A percentile compares a stretch with the other conserved stretches of the same genome.
phyloP scores from a whole-genome alignment of 2,329 filamentous ascomycete genomes.

The Sporothrix globosa region DNA sequence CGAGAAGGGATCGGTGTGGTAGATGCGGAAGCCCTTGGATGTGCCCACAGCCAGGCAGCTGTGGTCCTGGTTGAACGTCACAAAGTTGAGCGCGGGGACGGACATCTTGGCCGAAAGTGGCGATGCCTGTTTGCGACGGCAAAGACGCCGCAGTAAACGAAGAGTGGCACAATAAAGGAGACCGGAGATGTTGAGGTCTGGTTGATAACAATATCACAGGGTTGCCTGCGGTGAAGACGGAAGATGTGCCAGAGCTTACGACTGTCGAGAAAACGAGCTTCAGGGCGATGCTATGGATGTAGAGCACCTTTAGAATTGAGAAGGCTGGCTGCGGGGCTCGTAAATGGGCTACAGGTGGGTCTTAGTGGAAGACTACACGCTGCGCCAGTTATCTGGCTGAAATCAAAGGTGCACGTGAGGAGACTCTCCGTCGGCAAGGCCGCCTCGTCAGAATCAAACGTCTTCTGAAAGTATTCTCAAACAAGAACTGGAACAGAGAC shows the following conservation, averaged over 20 bases:
- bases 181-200: background rate
- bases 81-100: conserved; percentile 83
- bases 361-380: background rate
- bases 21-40: conserved; percentile 91
- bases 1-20: conserved; percentile 93
- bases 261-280: background rate
- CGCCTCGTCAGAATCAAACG: no score
- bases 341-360: background rate
- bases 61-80: conserved; percentile 99
- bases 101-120: conserved; percentile 56
- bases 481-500: no score
- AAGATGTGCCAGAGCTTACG: no score
- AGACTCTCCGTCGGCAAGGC: no score
- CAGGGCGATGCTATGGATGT: background rate
- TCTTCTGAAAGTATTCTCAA: no score
- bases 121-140: conserved; percentile 17
- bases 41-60: conserved; percentile 95
- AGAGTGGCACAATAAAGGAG: conserved; percentile 9
- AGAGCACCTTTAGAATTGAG: conserved; percentile 24
- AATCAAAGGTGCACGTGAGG: no score
- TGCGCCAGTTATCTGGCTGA: background rate
- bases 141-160: conserved; percentile 32
- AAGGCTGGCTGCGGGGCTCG: conserved; percentile 33
- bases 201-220: background rate
- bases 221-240: background rate